A percentile compares a stretch with the other conserved stretches of the same genome.
These are phyloP conservation scores for Mucor sp. DNA, from an alignment of 371 early-diverging fungal species.

Conservation along the genomic window DNA sequence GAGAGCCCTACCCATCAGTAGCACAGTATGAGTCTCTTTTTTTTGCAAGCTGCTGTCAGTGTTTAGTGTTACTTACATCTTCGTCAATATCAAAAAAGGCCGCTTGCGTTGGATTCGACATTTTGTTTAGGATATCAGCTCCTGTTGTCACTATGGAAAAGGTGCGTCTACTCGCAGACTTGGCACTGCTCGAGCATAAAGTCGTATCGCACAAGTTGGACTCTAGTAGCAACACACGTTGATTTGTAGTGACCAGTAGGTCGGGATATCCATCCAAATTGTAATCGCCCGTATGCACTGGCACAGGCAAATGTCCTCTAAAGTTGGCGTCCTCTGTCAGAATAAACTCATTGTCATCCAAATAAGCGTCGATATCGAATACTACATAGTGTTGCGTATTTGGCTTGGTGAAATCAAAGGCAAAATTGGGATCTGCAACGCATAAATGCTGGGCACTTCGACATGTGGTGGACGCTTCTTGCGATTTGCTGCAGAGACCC, in stretches of 20 bases:
- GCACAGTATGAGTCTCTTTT: not conserved
- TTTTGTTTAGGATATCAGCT: slow-evolving; percentile 53
- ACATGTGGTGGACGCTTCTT: slow-evolving; percentile 44
- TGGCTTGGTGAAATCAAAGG: slow-evolving; percentile 58
- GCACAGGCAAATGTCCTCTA: slow-evolving; percentile 59
- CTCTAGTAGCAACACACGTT: slow-evolving; percentile 56
- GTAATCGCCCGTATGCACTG: slow-evolving; percentile 73
- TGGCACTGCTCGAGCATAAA: slow-evolving; percentile 48
- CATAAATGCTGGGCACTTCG: slow-evolving; percentile 72
- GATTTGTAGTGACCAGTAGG: slow-evolving; percentile 61
- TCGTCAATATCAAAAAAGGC: slow-evolving; percentile 88
- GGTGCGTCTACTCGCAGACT: slow-evolving; percentile 48
- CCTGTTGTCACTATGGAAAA: slow-evolving; percentile 64
- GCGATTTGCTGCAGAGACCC: slow-evolving; percentile 66
- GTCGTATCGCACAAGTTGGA: slow-evolving; percentile 59
- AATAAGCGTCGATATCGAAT: slow-evolving; percentile 43
- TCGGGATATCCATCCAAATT: slow-evolving; percentile 95
- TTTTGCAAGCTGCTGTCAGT: not conserved
- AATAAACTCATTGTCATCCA: slow-evolving; percentile 54
- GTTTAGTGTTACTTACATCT: slow-evolving; percentile 53
- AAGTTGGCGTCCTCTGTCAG: slow-evolving; percentile 49
- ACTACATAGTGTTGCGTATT: slow-evolving; percentile 46
- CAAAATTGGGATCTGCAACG: slow-evolving; percentile 70
- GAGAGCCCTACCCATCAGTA: slow-evolving; percentile 62
- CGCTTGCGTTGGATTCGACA: slow-evolving; percentile 60